These are phyloP conservation scores for Candida smagusa DNA, from an alignment of 1,139 yeast species.

Conservation along the genomic window DNA sequence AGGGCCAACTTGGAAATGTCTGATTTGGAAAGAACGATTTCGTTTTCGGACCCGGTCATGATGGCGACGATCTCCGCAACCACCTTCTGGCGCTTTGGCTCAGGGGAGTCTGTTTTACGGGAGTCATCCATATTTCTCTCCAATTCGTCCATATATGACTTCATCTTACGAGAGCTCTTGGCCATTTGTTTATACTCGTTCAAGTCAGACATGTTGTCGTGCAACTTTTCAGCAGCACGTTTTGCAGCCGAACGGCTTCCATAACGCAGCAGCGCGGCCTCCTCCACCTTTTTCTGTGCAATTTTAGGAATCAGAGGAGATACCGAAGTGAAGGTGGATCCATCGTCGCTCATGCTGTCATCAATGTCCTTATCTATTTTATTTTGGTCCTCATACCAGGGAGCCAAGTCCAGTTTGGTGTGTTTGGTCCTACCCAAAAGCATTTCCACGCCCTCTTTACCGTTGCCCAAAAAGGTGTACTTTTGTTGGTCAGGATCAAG, in stretches of 20 bases:
- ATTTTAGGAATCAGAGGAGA: conserved; percentile 7
- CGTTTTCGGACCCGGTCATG: conserved; percentile 62
- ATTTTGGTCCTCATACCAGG: conserved; percentile 32
- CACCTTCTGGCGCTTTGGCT: conserved; percentile 4
- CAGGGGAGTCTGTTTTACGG: neutral
- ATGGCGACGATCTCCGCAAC: conserved; percentile 38
- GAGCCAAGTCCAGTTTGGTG: conserved; percentile 35
- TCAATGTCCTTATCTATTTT: conserved; percentile 21
- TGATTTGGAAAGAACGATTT: conserved; percentile 34
- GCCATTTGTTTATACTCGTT: conserved; percentile 53
- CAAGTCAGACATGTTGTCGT: conserved; percentile 63
- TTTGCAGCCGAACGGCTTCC: conserved; percentile 55
- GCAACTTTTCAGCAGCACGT: conserved; percentile 66
- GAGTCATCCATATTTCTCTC: conserved; percentile 14
- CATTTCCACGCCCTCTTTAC: conserved; percentile 33
- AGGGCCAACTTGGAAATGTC: conserved; percentile 25
- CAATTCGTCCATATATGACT: conserved; percentile 34
- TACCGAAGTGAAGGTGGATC: conserved; percentile 10
- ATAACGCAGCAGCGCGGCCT: conserved; percentile 8
- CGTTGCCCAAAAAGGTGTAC: conserved; percentile 46
- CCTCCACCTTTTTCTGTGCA: conserved; percentile 5
- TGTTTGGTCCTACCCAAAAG: conserved; percentile 52
- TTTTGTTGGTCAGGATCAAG: conserved; percentile 43
- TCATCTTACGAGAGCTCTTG: conserved; percentile 40
- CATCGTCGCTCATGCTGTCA: conserved; percentile 38